phyloP scores from a whole-genome alignment of 1,284 basidiomycete genomes.

The Ustilago vetiveriae region DNA sequence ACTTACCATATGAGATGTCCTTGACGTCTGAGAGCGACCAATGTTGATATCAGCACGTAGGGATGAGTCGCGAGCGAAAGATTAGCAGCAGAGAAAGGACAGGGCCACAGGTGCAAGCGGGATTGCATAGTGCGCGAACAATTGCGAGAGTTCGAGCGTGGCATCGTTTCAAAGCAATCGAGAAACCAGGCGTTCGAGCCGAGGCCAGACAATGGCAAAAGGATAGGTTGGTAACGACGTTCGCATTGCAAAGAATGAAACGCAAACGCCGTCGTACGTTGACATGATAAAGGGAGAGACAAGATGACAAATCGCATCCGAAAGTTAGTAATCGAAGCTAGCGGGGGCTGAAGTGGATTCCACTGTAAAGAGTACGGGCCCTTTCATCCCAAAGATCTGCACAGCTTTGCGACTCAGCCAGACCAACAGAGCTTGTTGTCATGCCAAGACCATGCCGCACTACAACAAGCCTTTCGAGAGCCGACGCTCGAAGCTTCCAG shows the following conservation, averaged over 20 bases:
- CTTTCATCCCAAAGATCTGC: slow-evolving; percentile 1
- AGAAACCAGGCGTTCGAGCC: slow-evolving; percentile 12
- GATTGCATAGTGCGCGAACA: slow-evolving; percentile 4
- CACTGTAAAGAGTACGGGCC: not conserved
- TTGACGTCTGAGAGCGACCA: slow-evolving; percentile 78
- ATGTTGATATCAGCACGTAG: slow-evolving; percentile 4
- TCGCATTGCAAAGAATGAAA: slow-evolving; percentile 58
- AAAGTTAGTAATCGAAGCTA: slow-evolving; percentile 42
- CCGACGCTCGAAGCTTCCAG: not conserved
- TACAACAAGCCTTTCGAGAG: not conserved
- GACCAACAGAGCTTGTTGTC: not conserved
- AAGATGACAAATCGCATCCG: slow-evolving; percentile 38
- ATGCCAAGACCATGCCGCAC: not conserved
- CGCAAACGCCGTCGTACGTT: slow-evolving; percentile 44
- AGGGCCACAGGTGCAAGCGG: slow-evolving; percentile 13
- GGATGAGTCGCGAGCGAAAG: not conserved
- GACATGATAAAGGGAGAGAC: slow-evolving; percentile 23
- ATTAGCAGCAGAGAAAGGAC: slow-evolving; percentile 40
- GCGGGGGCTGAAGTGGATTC: slow-evolving; percentile 2
- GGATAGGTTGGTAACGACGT: slow-evolving; percentile 43
- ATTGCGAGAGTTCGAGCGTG: slow-evolving; percentile 10
- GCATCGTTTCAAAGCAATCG: slow-evolving; percentile 44
- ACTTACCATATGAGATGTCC: slow-evolving; percentile 90
- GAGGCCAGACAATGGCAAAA: slow-evolving; percentile 9
- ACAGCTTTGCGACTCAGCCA: not conserved